Conservation (phyloP, 805 yeast species). For the Myxozyma lipomycoides region DNA sequence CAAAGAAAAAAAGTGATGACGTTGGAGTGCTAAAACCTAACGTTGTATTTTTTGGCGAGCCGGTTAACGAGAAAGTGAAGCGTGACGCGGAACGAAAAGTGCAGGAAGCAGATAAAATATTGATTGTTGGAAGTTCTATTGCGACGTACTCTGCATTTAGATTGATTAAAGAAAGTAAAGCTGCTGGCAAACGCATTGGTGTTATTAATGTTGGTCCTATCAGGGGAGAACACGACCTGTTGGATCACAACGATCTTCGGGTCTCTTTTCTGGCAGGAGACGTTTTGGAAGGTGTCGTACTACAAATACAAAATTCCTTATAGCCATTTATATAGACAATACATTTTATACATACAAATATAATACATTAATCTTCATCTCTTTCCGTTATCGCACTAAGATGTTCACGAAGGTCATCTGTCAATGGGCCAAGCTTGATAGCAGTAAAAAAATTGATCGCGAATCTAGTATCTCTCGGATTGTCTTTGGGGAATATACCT, state of each 20-base stretch:
- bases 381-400: constrained; percentile 29
- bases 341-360: neutral
- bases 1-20: constrained; percentile 17
- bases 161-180: constrained; percentile 27
- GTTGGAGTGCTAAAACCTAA: constrained; percentile 32
- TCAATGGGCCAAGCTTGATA: constrained; percentile 77
- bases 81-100: constrained; percentile 24
- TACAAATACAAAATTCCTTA: neutral
- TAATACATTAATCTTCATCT: neutral
- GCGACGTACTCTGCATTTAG: constrained; percentile 33
- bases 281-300: constrained; percentile 16
- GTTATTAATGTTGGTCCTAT: constrained; percentile 30
- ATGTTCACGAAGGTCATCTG: constrained; percentile 72
- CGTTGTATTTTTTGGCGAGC: constrained; percentile 33
- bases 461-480: constrained; percentile 47
- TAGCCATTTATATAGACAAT: neutral
- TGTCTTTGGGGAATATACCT: constrained; percentile 62
- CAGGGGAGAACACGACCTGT: constrained; percentile 30
- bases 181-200: constrained; percentile 27
- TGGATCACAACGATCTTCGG: constrained; percentile 19
- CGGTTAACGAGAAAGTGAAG: constrained; percentile 24
- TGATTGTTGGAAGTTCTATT: constrained; percentile 31
- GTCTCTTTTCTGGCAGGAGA: constrained; percentile 25
- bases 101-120: constrained; percentile 23
- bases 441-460: constrained; percentile 91